Base-by-base conservation (phyloP, 1,284 basidiomycete genomes). In the Rhizopogon parksii region DNA sequence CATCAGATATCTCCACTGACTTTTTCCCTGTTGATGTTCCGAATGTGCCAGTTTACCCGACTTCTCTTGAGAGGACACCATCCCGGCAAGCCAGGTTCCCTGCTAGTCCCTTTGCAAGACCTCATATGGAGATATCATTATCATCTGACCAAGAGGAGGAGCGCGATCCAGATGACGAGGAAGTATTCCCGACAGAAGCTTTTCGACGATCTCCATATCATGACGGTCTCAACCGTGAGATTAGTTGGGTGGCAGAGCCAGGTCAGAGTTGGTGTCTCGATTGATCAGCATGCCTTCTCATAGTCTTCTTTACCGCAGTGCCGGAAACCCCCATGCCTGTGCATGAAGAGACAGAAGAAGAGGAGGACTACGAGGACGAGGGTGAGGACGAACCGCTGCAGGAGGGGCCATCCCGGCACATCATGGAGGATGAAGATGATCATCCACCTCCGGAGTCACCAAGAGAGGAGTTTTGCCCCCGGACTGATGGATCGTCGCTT, bases 201-300 rank as follows among this genome's bases (percentile, higher is more conserved):
- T 70, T 69, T 54, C 68, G 71, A 30, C 71, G 74, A 34, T 74
- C 73, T 6, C 71, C 71, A 21, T 75, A 72, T 55, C 65, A 70
- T 36, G 72, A 77, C 49, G 72, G 68, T 15, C 73, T 69, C 53
- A 80, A 83, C 17, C 77, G 85, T 56, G 80, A 86, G 61, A 83
- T 85, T 45, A 88, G 85, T 57, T 88, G 86, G 85, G 71, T 85
- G 36, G 83, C 83, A 36, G 78, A 82, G 40, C 81, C 76, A 62
- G 80, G 85, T 86, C 57, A 54, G 76, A 72, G 36, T 42, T 56
- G 48, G 35, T 38, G 7, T 48, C 43, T 21, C 53, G 49, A 45
- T 50, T 45, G 47, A 40, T 48, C 27, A 8, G 21, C 14, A 25
- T 43, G 40, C 50, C 36, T 32, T 38, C 56, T 46, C 12, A 46